Base-by-base conservation (phyloP, 2,329 filamentous ascomycete genomes). In the Chrysoporthe deuterocubensis region DNA sequence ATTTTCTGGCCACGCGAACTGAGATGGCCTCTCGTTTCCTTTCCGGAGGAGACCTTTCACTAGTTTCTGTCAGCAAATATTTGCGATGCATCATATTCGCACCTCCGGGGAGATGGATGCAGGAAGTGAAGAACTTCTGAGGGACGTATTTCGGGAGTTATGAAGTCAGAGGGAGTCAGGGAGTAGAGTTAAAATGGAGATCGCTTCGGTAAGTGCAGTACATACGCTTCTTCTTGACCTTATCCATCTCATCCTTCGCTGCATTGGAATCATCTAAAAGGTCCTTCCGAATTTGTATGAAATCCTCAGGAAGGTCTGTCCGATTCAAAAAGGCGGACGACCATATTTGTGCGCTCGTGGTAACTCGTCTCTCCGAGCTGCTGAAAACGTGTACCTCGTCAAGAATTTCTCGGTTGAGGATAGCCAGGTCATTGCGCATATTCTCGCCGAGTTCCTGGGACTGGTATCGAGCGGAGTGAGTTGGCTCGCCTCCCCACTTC, bases 221-320 rank as follows among this genome's bases (percentile, higher is more conserved):
- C 54, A 2, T 9, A 57, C 54, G 86, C 88, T 97, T 97, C 87
- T 99, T 99, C 85, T 99, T 99, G 66, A 99, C 96, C 80, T 97
- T 97, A 81, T 99, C 96, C 92, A 97, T 99, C 75, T 97, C 94
- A 77, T 99, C 96, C 78, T 99, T 99, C 67, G 96, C 96, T 4
- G 96, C 96, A 78, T 99, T 99, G 0, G 94, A 98, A 77, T 99
- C 96, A 77, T 99, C 96, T 3, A 99, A 83, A 7, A 99, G 85
- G 79, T 98, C 94, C 77, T 99, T 99, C 64, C 96, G 90, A 67
- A 98, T 90, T 44, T 89, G 91, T 71, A 99, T 97, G 71, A 93
- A 93, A 74, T 97, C 92, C 34, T 93, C 88, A 0, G 92, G 88
- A 18, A 97, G 84, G 65, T 97, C 92, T 77, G 96, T 93, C 75